Conservation (phyloP, 768 basidiomycete species). For the Pleurotus giganteus region DNA sequence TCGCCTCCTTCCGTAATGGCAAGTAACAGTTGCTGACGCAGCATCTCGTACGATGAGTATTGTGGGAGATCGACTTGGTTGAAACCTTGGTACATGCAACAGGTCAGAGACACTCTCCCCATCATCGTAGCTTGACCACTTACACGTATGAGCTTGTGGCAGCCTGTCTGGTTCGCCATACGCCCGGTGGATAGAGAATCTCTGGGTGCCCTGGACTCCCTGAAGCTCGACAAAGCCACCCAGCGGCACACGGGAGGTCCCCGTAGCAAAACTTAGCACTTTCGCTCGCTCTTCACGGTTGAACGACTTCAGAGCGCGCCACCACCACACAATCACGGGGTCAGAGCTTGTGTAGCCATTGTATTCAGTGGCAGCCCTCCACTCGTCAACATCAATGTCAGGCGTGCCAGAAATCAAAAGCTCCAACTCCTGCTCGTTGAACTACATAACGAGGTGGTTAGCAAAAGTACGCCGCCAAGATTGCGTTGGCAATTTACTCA, state of each 20-base stretch:
- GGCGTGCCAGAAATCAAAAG: constrained; percentile 95
- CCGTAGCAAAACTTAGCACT: constrained; percentile 95
- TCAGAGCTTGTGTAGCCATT: constrained; percentile 86
- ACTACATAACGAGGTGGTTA: constrained; percentile 41
- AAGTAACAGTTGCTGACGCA: constrained; percentile 84
- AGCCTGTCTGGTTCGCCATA: constrained; percentile 83
- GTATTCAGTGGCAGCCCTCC: constrained; percentile 90
- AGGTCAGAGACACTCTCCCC: constrained; percentile 12
- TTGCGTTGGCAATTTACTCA: constrained; percentile 34
- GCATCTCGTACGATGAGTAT: constrained; percentile 95
- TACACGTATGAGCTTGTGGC: constrained; percentile 90
- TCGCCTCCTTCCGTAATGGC: constrained; percentile 97
- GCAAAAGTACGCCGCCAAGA: background rate
- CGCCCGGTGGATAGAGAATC: constrained; percentile 94
- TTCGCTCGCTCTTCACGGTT: constrained; percentile 96
- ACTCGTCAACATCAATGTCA: constrained; percentile 98
- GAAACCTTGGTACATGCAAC: constrained; percentile 56
- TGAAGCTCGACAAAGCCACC: constrained; percentile 95
- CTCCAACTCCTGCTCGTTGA: constrained; percentile 93
- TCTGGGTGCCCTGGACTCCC: constrained; percentile 90
- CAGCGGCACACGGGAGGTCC: constrained; percentile 89
- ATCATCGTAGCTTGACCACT: constrained; percentile 24
- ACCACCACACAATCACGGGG: constrained; percentile 98
- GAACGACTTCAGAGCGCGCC: constrained; percentile 97
- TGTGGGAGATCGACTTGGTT: constrained; percentile 94